Base-by-base conservation (phyloP, 345 rosid species). In the Schrenkiella parvula region DNA sequence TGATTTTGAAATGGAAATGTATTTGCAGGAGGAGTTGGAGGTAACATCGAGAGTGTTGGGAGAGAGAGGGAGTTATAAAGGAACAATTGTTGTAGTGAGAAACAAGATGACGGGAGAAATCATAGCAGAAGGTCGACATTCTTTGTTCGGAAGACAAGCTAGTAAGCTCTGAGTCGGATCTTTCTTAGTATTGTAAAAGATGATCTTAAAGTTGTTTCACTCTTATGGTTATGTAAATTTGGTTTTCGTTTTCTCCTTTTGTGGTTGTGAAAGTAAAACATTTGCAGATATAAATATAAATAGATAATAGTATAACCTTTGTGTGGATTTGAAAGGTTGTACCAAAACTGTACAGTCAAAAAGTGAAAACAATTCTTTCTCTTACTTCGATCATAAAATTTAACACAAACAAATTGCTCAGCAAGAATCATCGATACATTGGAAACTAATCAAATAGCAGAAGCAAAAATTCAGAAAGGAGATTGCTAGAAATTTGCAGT, bases 51-150 rank as follows among this genome's bases (percentile, higher is more conserved):
- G 77, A 85, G 66, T 84, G 54, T 42, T 89, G 77, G 99, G 97
- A 66, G 78, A 58, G 67, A 83, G 62, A 77, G 99, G 97, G 53
- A 73, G 84, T 23, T 93, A 87, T 72, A 73, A 79, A 43, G 99
- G 93, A 35, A 86, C 96, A 4, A 28, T 78, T 8, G 89, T 93
- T 61, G 86, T 82, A 10, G 74, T 93, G 25, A 88, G 82, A 72
- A 93, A 88, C 80, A 89, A 88, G 72, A 71, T 48, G 41, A 89
- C 90, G 0, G 96, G 96, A 13, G 95, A 91, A 84, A 46, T 88
- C 47, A 80, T 93, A 31, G 98, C 98, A 0, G 97, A 93, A 85
- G 97, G 96, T 52, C 89, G 97, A 13, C 98, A 93, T 83, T 93
- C 97, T 4, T 41, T 88, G 85, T 91, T 85, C 66, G 89, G 89